phyloP scores from a whole-genome alignment of 73 alveolate genomes.

The Loxodes magnus region DNA sequence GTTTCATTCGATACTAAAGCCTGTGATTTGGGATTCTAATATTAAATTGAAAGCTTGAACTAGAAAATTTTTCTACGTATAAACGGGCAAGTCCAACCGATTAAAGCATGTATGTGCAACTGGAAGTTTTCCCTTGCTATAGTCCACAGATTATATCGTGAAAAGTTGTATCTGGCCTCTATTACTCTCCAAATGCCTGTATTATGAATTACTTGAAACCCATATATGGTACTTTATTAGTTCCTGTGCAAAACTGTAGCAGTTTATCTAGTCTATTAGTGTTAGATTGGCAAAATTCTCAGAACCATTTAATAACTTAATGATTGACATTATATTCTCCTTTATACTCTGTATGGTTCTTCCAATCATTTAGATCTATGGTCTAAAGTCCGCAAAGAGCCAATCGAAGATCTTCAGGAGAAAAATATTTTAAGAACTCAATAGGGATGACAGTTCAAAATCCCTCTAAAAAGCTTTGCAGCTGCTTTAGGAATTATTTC shows the following conservation, averaged over 20 bases:
- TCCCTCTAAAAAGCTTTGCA: conserved; percentile 19
- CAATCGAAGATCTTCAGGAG: conserved; percentile 48
- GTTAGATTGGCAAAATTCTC: conserved; percentile 57
- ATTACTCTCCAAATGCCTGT: conserved; percentile 42
- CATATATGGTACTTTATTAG: conserved; percentile 79
- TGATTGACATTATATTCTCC: conserved; percentile 50
- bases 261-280: conserved; percentile 65
- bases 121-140: conserved; percentile 51
- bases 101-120: conserved; percentile 95
- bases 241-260: conserved; percentile 87
- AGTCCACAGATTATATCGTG: conserved; percentile 62
- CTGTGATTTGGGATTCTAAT: too few relatives aligned
- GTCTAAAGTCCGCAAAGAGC: conserved; percentile 51
- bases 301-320: conserved; percentile 79
- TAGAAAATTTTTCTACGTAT: not conserved
- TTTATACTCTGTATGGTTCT: conserved; percentile 56
- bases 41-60: conserved; percentile 7
- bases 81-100: conserved; percentile 83
- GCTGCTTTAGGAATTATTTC: not conserved
- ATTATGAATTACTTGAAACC: conserved; percentile 68
- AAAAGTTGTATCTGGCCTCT: conserved; percentile 72
- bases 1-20: too few relatives aligned
- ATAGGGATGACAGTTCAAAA: conserved; percentile 54
- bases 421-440: conserved; percentile 25
- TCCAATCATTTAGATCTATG: conserved; percentile 90